Conservation (phyloP, 1,284 basidiomycete genomes). For the Mycocalia duriaeana region DNA sequence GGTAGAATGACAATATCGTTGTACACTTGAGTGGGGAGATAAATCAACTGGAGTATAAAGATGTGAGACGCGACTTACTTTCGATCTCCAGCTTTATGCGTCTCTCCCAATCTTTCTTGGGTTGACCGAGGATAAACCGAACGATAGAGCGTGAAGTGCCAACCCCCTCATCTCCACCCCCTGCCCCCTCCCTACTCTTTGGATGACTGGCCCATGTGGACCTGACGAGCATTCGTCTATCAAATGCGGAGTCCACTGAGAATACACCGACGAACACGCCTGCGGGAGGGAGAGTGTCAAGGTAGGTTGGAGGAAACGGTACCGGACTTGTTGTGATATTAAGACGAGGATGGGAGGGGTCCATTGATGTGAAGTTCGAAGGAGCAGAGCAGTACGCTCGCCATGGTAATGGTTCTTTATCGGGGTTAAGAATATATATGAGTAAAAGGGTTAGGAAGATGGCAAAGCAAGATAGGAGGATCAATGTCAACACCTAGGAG, state of each 20-base stretch:
- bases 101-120: constrained; percentile 74
- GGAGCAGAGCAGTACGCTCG: constrained; percentile 82
- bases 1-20: constrained; percentile 88
- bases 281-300: constrained; percentile 80
- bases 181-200: constrained; percentile 71
- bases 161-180: constrained; percentile 58
- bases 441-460: constrained; percentile 77
- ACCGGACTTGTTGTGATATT: constrained; percentile 36
- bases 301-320: constrained; percentile 61
- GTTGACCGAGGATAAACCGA: constrained; percentile 88
- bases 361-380: constrained; percentile 41
- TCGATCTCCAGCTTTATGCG: constrained; percentile 88
- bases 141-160: constrained; percentile 87
- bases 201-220: constrained; percentile 87
- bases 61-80: constrained; percentile 51
- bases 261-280: constrained; percentile 91
- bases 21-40: constrained; percentile 55
- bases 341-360: constrained; percentile 32
- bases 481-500: constrained; percentile 64
- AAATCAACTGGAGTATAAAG: constrained; percentile 7
- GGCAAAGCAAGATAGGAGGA: constrained; percentile 68
- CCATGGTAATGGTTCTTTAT: constrained; percentile 94
- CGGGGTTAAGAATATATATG: constrained; percentile 91
- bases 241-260: constrained; percentile 80
- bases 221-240: constrained; percentile 86